A percentile compares a stretch with the other conserved stretches of the same genome.
Evolutionary conservation across 2,329 filamentous ascomycete species (phyloP).

Genomic region (Piedraia hortae): DNA sequence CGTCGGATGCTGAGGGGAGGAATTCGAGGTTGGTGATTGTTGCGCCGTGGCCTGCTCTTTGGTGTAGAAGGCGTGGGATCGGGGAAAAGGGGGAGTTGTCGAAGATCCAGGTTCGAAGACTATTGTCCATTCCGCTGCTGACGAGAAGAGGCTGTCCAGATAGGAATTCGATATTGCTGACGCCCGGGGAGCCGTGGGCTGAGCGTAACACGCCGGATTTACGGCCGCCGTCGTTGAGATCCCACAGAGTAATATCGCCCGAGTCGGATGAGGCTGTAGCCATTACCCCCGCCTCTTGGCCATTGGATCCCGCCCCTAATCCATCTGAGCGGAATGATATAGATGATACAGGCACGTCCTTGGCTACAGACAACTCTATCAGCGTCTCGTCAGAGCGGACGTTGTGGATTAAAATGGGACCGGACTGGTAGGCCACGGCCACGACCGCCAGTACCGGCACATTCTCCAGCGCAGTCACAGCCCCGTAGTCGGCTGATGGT

Average conservation of each 20-base stretch:
- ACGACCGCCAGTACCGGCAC: slow-evolving; percentile 63
- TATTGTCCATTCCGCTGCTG: slow-evolving; percentile 78
- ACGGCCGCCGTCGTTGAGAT: slow-evolving; percentile 66
- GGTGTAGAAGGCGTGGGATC: slow-evolving; percentile 60
- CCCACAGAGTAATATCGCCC: slow-evolving; percentile 88
- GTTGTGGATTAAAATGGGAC: slow-evolving; percentile 55
- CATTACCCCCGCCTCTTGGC: slow-evolving; percentile 70
- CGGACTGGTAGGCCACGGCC: slow-evolving; percentile 63
- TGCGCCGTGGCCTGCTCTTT: slow-evolving; percentile 65
- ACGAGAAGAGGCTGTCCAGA: slow-evolving; percentile 69
- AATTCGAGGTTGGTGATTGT: slow-evolving; percentile 63
- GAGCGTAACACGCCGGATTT: slow-evolving; percentile 67
- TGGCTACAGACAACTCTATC: slow-evolving; percentile 28
- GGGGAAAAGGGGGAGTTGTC: slow-evolving; percentile 77
- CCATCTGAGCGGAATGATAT: slow-evolving; percentile 83
- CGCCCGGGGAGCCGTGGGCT: slow-evolving; percentile 60
- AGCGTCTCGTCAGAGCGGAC: slow-evolving; percentile 49
- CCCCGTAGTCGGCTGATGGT: slow-evolving; percentile 40
- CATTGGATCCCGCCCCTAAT: slow-evolving; percentile 65
- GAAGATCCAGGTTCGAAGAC: slow-evolving; percentile 87
- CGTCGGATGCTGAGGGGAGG: slow-evolving; percentile 67
- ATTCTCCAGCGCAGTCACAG: slow-evolving; percentile 67
- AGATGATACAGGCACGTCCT: slow-evolving; percentile 39
- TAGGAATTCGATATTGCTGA: slow-evolving; percentile 74
- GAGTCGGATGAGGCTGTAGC: slow-evolving; percentile 54